Evolutionary conservation across 805 yeast species (phyloP), one percentile per base, ranked within the genome.

Genomic region (Saccharomyces eubayanus): DNA sequence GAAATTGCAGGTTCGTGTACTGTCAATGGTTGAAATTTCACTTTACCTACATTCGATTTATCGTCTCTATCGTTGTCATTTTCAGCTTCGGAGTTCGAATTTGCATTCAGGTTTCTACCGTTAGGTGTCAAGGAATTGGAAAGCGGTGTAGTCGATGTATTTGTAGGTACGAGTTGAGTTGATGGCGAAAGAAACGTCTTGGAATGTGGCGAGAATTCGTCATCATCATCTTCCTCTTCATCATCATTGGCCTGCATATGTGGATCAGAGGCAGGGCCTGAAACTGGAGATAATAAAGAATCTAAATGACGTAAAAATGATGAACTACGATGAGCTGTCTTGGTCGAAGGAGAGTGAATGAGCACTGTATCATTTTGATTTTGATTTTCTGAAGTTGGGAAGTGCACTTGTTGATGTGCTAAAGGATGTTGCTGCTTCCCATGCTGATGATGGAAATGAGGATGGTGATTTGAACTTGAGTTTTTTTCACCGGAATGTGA

Each of bases 1-100:
- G 77, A 72, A 12, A 81, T 63, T 0, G 82, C 79, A 3, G 80
- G 77, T 72, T 56, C 31, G 20, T 28, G 48, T 5, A 45, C 31
- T 58, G 9, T 78, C 70, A 63, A 74, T 71, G 60, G 61, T 53
- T 64, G 59, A 45, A 67, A 66, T 50, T 65, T 62, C 5, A 66
- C 69, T 46, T 61, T 65, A 31, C 60, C 60, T 4, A 61, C 47
- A 31, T 27, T 28, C 11, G 31, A 51, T 50, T 27, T 50, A 14
- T 50, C 50, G 6, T 47, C 31, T 24, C 47, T 41, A 21, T 30
- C 46, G 43, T 12, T 40, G 28, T 50, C 28, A 27, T 24, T 46
- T 10, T 50, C 41, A n/a, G 14, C 16, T 8, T 30, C 28, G 28
- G 10, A 4, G n/a, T 50, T 29, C 11, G 43, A 10, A 16, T 29